Evolutionary conservation across 495 filamentous ascomycete species (phyloP).

Genomic region (Annulohypoxylon moriforme): DNA sequence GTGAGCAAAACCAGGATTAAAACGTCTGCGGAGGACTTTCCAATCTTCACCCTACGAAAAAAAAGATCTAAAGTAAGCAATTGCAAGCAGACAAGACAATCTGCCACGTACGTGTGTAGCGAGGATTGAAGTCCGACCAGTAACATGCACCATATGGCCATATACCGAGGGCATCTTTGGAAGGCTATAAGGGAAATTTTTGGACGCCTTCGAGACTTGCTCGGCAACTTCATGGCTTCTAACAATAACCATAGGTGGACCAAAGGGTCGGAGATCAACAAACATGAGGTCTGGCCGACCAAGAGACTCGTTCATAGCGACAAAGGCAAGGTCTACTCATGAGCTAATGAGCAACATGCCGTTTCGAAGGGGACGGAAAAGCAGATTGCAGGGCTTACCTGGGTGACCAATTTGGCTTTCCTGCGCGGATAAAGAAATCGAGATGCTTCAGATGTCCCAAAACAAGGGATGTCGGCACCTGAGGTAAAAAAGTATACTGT

Average conservation of each 20-base stretch:
- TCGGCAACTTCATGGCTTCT: conserved; percentile 58
- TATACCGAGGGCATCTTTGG: conserved; percentile 56
- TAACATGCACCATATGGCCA: conserved; percentile 42
- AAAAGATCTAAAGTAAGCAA: no score
- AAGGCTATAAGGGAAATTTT: conserved; percentile 54
- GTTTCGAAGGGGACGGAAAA: neutral
- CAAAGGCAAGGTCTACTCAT: conserved; percentile 38
- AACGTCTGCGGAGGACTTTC: no score
- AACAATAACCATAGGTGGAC: conserved; percentile 51
- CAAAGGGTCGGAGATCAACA: conserved; percentile 53
- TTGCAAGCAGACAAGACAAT: no score
- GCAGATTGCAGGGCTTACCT: neutral
- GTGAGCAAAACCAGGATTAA: conserved; percentile 2
- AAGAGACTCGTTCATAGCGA: conserved; percentile 37
- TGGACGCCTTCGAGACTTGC: conserved; percentile 54
- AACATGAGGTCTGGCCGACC: conserved; percentile 47
- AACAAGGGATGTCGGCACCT: conserved; percentile 9
- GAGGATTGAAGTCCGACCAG: conserved; percentile 55
- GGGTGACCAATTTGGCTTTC: conserved; percentile 10
- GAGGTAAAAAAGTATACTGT: neutral
- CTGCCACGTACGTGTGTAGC: neutral
- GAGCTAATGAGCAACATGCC: no score
- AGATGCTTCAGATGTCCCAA: conserved; percentile 10
- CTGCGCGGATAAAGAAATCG: conserved; percentile 2
- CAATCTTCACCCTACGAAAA: neutral